These are phyloP conservation scores for Platanthera guangdongensis DNA, from an alignment of 106 monocot species.

Conservation along the genomic window DNA sequence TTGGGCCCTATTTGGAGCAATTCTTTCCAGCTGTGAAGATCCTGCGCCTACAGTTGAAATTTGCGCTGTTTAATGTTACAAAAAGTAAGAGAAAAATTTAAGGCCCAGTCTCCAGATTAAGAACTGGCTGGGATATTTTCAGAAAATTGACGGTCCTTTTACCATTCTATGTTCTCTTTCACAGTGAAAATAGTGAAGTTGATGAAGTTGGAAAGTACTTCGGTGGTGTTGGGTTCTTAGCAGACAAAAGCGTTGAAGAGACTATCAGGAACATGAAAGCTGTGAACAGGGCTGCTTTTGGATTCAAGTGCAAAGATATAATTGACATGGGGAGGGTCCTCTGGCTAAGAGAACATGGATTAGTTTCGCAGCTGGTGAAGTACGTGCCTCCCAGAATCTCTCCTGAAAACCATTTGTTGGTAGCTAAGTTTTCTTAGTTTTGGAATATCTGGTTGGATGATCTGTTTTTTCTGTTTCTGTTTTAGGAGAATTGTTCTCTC, in stretches of 20 bases:
- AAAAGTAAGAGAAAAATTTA: too few relatives aligned
- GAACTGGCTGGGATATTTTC: too few relatives aligned
- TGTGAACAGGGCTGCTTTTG: slow-evolving; percentile 45
- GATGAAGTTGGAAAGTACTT: background rate
- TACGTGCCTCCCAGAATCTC: slow-evolving; percentile 67
- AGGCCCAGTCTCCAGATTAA: too few relatives aligned
- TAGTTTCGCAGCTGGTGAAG: slow-evolving; percentile 51
- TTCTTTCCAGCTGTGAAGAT: too few relatives aligned
- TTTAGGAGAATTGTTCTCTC: background rate
- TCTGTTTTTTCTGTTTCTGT: background rate
- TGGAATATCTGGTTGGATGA: background rate
- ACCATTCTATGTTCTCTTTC: background rate
- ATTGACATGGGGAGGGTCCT: slow-evolving; percentile 67
- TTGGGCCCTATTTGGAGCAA: too few relatives aligned
- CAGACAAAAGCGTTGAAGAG: slow-evolving; percentile 35
- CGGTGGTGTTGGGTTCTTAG: background rate
- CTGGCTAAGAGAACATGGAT: slow-evolving; percentile 55
- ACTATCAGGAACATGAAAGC: slow-evolving; percentile 42
- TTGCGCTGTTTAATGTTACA: too few relatives aligned
- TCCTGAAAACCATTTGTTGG: slow-evolving; percentile 79
- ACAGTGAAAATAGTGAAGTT: background rate
- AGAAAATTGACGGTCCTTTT: too few relatives aligned
- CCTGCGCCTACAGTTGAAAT: too few relatives aligned
- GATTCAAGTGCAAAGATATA: slow-evolving; percentile 90
- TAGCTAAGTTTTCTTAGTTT: slow-evolving; percentile 33